phyloP scores from a whole-genome alignment of 2,329 filamentous ascomycete species.

The Arthrinium puccinioides region DNA sequence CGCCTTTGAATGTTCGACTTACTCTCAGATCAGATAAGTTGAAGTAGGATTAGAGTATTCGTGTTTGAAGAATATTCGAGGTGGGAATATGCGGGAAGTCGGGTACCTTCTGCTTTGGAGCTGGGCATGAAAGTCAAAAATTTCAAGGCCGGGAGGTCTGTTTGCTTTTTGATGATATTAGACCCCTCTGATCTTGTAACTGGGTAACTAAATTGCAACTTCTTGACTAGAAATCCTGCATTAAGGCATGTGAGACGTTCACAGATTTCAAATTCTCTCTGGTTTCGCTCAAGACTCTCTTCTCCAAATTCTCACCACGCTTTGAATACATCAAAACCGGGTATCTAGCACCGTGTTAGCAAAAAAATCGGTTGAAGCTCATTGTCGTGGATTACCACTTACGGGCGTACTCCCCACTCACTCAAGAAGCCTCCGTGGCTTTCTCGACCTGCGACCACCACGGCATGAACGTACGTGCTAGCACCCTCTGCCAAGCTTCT shows the following conservation, averaged over 20 bases:
- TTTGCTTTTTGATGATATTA: too few species aligned
- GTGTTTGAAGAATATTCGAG: background rate
- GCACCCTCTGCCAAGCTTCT: background rate
- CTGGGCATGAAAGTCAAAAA: background rate
- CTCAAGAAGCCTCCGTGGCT: constrained; percentile 1
- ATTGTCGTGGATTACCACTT: background rate
- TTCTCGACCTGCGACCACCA: background rate
- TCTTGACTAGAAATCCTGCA: constrained; percentile 1
- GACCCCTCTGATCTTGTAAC: too few species aligned
- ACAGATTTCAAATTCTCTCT: background rate
- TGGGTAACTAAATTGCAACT: background rate
- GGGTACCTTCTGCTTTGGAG: background rate
- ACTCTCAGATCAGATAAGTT: background rate
- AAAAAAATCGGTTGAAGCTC: background rate
- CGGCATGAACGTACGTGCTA: constrained; percentile 2
- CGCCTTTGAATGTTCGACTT: constrained; percentile 1
- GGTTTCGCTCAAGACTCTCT: background rate
- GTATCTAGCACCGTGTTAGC: background rate
- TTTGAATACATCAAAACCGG: background rate
- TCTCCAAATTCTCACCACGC: background rate
- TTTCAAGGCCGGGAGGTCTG: too few species aligned
- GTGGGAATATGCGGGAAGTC: background rate
- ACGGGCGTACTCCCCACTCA: constrained; percentile 1
- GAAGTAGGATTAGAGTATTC: background rate
- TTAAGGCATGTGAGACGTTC: background rate